These are phyloP conservation scores for Sclerotinia borealis DNA, from an alignment of 2,329 filamentous ascomycete genomes.

Conservation along the genomic window DNA sequence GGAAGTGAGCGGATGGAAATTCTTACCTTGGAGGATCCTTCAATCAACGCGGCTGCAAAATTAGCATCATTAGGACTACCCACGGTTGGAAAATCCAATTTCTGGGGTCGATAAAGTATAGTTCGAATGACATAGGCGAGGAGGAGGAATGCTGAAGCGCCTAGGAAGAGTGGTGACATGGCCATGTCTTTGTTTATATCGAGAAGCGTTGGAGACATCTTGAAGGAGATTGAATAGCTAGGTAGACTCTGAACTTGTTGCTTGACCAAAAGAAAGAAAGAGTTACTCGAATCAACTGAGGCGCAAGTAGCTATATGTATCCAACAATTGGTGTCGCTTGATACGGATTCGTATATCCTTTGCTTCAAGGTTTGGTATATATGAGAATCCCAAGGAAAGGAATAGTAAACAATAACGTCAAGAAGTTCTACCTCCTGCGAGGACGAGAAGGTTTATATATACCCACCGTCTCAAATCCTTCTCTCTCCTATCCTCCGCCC, in stretches of 20 bases:
- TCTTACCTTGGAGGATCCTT: not conserved
- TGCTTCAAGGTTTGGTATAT: not conserved
- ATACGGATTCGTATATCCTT: not conserved
- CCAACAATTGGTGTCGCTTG: not conserved
- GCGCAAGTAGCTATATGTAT: not conserved
- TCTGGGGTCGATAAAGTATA: not conserved
- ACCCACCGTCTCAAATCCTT: not conserved
- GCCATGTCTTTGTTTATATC: not conserved
- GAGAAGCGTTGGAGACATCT: not conserved
- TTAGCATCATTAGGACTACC: not conserved
- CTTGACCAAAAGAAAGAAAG: not conserved
- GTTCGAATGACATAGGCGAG: not conserved
- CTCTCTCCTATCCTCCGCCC: not conserved
- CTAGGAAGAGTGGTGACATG: not conserved
- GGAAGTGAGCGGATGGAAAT: not conserved
- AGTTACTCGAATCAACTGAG: no score
- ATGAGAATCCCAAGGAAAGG: no score
- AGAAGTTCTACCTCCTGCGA: no score
- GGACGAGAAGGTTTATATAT: no score
- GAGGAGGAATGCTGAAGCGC: not conserved
- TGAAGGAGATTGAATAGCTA: not conserved
- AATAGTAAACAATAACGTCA: not conserved
- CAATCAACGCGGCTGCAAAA: not conserved
- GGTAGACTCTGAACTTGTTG: not conserved
- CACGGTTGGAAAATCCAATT: not conserved